Evolutionary conservation across 177 flowering plant species (phyloP).

Genomic region (Vitis hybrid): DNA sequence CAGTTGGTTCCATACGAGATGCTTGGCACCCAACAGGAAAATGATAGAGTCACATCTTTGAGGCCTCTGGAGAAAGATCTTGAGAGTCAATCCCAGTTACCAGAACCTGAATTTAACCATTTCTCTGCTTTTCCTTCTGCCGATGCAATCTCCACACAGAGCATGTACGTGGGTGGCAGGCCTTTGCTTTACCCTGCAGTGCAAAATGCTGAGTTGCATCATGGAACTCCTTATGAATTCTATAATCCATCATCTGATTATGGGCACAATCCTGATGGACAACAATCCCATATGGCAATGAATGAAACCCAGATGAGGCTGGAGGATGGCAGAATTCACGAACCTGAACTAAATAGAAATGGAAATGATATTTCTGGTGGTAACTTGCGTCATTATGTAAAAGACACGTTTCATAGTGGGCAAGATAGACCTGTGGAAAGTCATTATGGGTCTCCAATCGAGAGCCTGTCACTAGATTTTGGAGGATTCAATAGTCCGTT

Average conservation of each 20-base stretch:
- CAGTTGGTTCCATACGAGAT: conserved; percentile 23
- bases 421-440: conserved; percentile 40
- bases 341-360: conserved; percentile 22
- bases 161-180: conserved; percentile 41
- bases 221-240: conserved; percentile 22
- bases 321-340: conserved; percentile 23
- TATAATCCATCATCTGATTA: conserved; percentile 26
- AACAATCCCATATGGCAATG: conserved; percentile 23
- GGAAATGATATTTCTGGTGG: conserved; percentile 26
- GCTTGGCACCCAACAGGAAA: conserved; percentile 27
- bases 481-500: conserved; percentile 42
- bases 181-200: conserved; percentile 35
- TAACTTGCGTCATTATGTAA: conserved; percentile 29
- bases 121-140: conserved; percentile 30
- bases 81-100: conserved; percentile 18
- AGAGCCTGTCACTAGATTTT: conserved; percentile 40
- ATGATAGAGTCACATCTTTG: conserved; percentile 17
- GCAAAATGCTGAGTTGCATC: conserved; percentile 32
- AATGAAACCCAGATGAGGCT: conserved; percentile 31
- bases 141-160: conserved; percentile 30
- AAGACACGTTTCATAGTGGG: conserved; percentile 40
- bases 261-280: conserved; percentile 25
- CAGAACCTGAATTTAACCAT: conserved; percentile 23
- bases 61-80: conserved; percentile 29
- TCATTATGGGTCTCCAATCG: conserved; percentile 41